Percentiles rank a stretch among this genome's conserved stretches.
Conservation (phyloP, 129 eudicot species). For the Tagetes erecta region DNA sequence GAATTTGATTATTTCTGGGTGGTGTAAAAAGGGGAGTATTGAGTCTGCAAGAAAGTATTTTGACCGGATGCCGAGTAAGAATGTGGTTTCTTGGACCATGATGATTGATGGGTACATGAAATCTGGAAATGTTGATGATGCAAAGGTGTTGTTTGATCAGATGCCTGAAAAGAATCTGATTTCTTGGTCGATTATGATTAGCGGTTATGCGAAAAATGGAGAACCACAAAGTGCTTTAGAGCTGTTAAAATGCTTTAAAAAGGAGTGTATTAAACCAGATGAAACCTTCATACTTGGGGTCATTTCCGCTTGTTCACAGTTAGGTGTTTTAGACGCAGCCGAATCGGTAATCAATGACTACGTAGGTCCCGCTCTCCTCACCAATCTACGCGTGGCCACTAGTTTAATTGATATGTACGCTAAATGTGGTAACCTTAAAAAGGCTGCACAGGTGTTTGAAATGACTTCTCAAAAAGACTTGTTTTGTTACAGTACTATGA, state of each 20-base stretch:
- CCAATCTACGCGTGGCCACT: conserved; percentile 40
- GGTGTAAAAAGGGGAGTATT: conserved; percentile 40
- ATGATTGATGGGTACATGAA: conserved; percentile 58
- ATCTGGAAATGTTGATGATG: conserved; percentile 46
- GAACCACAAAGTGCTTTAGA: conserved; percentile 50
- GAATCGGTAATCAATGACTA: conserved; percentile 38
- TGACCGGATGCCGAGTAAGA: conserved; percentile 41
- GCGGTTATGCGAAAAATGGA: conserved; percentile 55
- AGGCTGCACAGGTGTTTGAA: conserved; percentile 39
- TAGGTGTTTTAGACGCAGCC: conserved; percentile 51
- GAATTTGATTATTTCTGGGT: conserved; percentile 48
- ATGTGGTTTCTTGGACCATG: conserved; percentile 58
- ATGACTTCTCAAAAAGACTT: conserved; percentile 37
- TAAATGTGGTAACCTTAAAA: conserved; percentile 56
- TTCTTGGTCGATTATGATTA: conserved; percentile 56
- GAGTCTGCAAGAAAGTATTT: conserved; percentile 42
- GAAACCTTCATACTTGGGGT: conserved; percentile 47
- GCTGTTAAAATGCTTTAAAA: conserved; percentile 39
- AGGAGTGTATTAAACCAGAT: conserved; percentile 45
- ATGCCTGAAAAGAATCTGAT: conserved; percentile 55
- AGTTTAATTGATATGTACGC: conserved; percentile 59
- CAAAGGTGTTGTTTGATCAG: conserved; percentile 49
- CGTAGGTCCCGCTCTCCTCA: conserved; percentile 37
- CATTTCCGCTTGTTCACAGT: conserved; percentile 56
- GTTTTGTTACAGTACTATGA: conserved; percentile 52